phyloP scores from a whole-genome alignment of 495 filamentous ascomycete genomes.

The Penicillium subrubescens region DNA sequence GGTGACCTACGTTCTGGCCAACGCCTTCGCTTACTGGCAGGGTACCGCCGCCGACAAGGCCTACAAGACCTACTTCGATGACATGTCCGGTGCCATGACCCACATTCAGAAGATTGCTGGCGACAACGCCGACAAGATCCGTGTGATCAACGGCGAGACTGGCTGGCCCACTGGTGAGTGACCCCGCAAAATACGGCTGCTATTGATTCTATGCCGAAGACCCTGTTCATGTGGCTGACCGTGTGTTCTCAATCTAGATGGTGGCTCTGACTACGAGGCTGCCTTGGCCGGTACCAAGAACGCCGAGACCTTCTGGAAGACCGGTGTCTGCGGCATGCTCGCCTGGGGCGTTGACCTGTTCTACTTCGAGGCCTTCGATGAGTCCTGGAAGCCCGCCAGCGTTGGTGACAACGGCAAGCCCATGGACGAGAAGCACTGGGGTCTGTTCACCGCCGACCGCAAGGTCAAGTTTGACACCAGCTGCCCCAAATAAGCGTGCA shows the following conservation, averaged over 20 bases:
- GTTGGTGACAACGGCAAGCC: constrained; percentile 66
- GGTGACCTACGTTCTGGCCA: constrained; percentile 70
- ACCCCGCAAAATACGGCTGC: too few relatives aligned
- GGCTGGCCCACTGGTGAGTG: constrained; percentile 62
- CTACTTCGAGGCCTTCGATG: constrained; percentile 83
- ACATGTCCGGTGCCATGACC: constrained; percentile 69
- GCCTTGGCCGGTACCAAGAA: constrained; percentile 64
- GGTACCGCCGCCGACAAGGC: constrained; percentile 63
- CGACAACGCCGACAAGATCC: constrained; percentile 51
- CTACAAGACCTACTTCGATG: constrained; percentile 70
- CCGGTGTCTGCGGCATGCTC: constrained; percentile 70
- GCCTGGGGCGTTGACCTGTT: constrained; percentile 77
- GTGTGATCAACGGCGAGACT: constrained; percentile 79
- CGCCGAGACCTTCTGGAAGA: constrained; percentile 64
- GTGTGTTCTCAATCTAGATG: constrained; percentile 32
- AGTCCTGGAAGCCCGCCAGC: constrained; percentile 75
- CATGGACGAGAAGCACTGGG: constrained; percentile 79
- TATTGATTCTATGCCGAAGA: neutral
- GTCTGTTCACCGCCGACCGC: constrained; percentile 65
- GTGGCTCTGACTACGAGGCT: constrained; percentile 64
- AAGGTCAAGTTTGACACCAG: constrained; percentile 63
- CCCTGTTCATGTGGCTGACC: constrained; percentile 3
- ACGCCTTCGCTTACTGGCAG: constrained; percentile 90
- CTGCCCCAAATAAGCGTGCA: constrained; percentile 42
- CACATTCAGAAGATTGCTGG: constrained; percentile 67